Conservation (phyloP, 1,284 basidiomycete species). For the Sporisorium reilianum region DNA sequence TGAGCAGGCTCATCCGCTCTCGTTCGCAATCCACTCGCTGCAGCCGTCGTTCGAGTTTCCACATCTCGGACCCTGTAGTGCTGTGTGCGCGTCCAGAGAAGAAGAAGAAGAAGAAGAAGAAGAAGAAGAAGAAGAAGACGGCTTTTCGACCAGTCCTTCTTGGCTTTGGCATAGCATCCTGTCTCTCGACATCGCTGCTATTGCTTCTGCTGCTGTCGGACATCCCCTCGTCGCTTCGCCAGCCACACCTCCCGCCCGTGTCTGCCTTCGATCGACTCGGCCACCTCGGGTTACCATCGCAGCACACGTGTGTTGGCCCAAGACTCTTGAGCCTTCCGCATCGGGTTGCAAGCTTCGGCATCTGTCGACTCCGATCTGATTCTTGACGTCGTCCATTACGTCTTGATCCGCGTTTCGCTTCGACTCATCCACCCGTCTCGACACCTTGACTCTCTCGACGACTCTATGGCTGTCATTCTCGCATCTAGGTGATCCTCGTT, state of each 20-base stretch:
- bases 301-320: not conserved
- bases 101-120: conserved; percentile 23
- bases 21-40: conserved; percentile 12
- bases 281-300: conserved; percentile 3
- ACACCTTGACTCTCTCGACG: conserved; percentile 8
- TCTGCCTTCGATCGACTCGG: conserved; percentile 2
- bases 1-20: conserved; percentile 46
- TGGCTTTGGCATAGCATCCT: conserved; percentile 9
- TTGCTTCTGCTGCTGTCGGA: not conserved
- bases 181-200: conserved; percentile 10
- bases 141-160: conserved; percentile 12
- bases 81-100: conserved; percentile 32
- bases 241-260: conserved; percentile 1
- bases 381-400: conserved; percentile 5
- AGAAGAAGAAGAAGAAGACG: conserved; percentile 25
- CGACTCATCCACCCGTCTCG: conserved; percentile 8
- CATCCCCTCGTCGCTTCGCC: conserved; percentile 21
- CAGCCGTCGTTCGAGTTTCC: conserved; percentile 19
- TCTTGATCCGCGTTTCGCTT: conserved; percentile 2
- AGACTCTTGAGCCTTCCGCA: too few species aligned
- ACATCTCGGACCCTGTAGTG: conserved; percentile 13
- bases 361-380: not conserved
- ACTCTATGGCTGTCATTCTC: conserved; percentile 37
- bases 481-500: conserved; percentile 31
- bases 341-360: not conserved